Evolutionary conservation across 202 grass and related monocot genomes (phyloP).

Genomic region (Setaria italica): DNA sequence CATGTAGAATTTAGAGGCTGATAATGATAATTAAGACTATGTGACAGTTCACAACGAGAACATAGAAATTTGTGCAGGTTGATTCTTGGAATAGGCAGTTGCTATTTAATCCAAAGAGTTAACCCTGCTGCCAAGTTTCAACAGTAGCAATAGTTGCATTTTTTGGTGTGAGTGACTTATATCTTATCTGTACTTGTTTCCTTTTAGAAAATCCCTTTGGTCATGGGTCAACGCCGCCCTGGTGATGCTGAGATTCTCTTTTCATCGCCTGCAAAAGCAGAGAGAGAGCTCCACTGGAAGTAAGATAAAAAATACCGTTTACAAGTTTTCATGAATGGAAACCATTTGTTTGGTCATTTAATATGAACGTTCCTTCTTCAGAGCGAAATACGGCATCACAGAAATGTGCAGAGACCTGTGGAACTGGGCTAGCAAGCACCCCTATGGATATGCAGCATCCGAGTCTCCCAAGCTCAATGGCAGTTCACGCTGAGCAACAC

Average conservation of each 20-base stretch:
- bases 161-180: neutral
- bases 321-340: neutral
- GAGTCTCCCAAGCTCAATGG: constrained; percentile 63
- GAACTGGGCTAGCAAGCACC: constrained; percentile 97
- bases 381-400: constrained; percentile 82
- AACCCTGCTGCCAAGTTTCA: constrained; percentile 13
- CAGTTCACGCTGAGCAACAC: constrained; percentile 46
- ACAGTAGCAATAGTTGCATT: constrained; percentile 6
- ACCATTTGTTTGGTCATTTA: neutral
- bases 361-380: constrained; percentile 47
- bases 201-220: constrained; percentile 84
- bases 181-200: constrained; percentile 22
- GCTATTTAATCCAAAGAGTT: neutral
- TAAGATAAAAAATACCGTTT: constrained; percentile 41
- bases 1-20: neutral
- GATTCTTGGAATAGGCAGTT: constrained; percentile 12
- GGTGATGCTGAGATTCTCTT: constrained; percentile 93
- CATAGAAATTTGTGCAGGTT: neutral
- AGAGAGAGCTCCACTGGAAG: constrained; percentile 92
- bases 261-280: constrained; percentile 83
- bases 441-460: constrained; percentile 72
- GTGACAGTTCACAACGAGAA: constrained; percentile 7
- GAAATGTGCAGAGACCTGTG: constrained; percentile 98
- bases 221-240: constrained; percentile 71
- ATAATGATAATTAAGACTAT: neutral